phyloP scores from a whole-genome alignment of 1,284 basidiomycete species.

The Leccinum pseudoinsigne region DNA sequence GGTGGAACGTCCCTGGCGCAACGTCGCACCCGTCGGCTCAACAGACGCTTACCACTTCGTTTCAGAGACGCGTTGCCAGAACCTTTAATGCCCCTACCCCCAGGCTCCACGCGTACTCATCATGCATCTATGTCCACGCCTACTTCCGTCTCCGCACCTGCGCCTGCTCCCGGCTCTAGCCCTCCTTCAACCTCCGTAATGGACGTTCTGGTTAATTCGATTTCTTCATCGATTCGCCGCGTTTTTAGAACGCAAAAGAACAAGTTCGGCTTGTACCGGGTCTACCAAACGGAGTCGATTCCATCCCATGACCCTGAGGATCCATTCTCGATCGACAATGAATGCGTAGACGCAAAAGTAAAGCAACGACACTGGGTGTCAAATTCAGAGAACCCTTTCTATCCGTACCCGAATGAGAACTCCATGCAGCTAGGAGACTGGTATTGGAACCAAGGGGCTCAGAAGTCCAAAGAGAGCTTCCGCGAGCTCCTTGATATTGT shows the following conservation, averaged over 20 bases:
- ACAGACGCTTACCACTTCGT: not conserved
- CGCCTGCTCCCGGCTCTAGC: not conserved
- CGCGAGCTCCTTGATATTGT: no score
- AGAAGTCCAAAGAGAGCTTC: no score
- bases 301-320: not conserved
- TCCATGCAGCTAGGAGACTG: no score
- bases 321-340: not conserved
- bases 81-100: not conserved
- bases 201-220: not conserved
- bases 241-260: not conserved
- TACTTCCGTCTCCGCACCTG: not conserved
- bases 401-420: no score
- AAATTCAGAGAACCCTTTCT: no score
- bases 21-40: not conserved
- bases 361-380: no score
- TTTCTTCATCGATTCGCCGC: not conserved
- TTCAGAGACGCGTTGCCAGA: not conserved
- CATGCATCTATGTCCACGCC: no score
- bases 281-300: not conserved
- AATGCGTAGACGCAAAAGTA: not conserved
- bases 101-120: no score
- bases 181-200: not conserved
- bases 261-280: not conserved
- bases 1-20: not conserved
- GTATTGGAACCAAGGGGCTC: no score